Conservation (phyloP, 176 grass and related monocot genomes). For the Rhynchospora breviuscula region DNA sequence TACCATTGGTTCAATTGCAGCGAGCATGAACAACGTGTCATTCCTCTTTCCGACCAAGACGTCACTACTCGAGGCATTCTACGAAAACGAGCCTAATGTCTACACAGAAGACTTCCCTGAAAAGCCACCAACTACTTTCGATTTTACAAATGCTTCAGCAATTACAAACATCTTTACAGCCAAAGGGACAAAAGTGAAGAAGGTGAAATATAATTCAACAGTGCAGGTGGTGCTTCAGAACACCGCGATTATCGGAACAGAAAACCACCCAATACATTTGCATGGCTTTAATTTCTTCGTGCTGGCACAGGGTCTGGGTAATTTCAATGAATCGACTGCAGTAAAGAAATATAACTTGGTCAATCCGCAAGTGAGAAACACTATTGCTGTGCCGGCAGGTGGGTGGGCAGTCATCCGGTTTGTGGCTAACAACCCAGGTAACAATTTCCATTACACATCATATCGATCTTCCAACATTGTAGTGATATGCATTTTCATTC, state of each 20-base stretch:
- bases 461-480: background rate
- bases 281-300: slow-evolving; percentile 64
- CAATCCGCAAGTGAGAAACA: slow-evolving; percentile 61
- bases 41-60: slow-evolving; percentile 37
- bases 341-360: slow-evolving; percentile 33
- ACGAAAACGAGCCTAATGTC: slow-evolving; percentile 1
- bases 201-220: slow-evolving; percentile 36
- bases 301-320: slow-evolving; percentile 58
- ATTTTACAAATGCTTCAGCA: slow-evolving; percentile 35
- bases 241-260: slow-evolving; percentile 45
- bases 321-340: slow-evolving; percentile 25
- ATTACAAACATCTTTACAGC: background rate
- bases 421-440: slow-evolving; percentile 64
- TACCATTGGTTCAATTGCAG: background rate
- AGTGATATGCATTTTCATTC: background rate
- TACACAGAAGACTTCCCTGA: slow-evolving; percentile 65
- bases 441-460: background rate
- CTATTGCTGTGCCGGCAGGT: slow-evolving; percentile 46
- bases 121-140: slow-evolving; percentile 33
- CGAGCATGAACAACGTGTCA: slow-evolving; percentile 67
- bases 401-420: slow-evolving; percentile 71
- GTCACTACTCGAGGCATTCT: slow-evolving; percentile 42
- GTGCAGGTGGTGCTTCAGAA: slow-evolving; percentile 71
- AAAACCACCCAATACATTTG: slow-evolving; percentile 71
- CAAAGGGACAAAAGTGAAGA: slow-evolving; percentile 39